Base-by-base conservation (phyloP, 805 yeast genomes). In the Lachancea fermentati region DNA sequence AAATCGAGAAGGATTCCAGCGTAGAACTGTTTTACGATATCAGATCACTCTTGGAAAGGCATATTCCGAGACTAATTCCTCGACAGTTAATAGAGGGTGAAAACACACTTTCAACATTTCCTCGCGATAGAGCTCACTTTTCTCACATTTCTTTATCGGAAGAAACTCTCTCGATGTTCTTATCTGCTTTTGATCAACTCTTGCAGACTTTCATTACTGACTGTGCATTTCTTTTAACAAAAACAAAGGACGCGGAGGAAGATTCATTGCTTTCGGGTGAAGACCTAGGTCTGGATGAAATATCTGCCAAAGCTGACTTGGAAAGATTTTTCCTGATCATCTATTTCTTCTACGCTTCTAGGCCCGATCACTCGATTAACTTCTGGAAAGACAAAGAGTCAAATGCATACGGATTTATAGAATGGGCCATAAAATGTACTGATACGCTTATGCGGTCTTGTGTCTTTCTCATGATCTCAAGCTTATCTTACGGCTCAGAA, bases 341-440 rank as follows among this genome's bases (percentile, higher is more conserved):
- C 43, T 81, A 80, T 32, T 84, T 75, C 56, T 69, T 86, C 5
- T 88, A 82, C 57, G 66, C 73, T 19, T 70, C 75, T 13, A 69
- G 95, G 42, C 77, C 80, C 1, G 71, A 72, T 1, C 63, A 80
- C 5, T 73, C 84, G 11, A 53, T 69, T 1, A 62, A 65, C 9
- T 83, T 85, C 54, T 89, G 96, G 95, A 58, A 62, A 9, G 85
- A 82, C 47, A 66, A 74, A 14, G 78, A 73, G 39, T 74, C 81
- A 11, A 79, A 79, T 42, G 68, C 86, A 2, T 71, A 76, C 53
- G 97, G 96, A 0, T 89, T 93, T 49, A 68, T 91, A 30, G 76
- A 76, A 41, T 93, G 97, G 97, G 94, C 95, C 0, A 70, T 93
- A 2, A 78, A 77, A 44, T 79, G 85, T 52, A 87, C 80, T 45